Evolutionary conservation across 768 basidiomycete genomes (phyloP).

Genomic region (Dioszegia crocea): DNA sequence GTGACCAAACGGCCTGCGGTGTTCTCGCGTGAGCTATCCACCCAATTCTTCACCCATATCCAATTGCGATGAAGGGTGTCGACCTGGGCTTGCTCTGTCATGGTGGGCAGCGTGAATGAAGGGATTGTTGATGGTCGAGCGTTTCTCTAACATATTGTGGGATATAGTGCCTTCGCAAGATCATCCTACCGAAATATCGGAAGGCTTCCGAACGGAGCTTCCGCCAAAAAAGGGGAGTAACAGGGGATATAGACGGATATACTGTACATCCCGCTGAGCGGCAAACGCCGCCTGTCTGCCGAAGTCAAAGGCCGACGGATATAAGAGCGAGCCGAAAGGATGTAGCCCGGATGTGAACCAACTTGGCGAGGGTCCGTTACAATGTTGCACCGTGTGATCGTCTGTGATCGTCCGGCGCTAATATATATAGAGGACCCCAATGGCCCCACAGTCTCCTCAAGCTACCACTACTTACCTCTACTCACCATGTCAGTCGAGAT

Average conservation of each 20-base stretch:
- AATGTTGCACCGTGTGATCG: not conserved
- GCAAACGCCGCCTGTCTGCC: too few species aligned
- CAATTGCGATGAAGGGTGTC: slow-evolving; percentile 5
- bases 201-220: too few species aligned
- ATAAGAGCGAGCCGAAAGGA: not conserved
- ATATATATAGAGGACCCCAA: not conserved
- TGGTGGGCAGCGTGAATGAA: not conserved
- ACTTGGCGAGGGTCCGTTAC: too few species aligned
- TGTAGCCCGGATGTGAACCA: too few species aligned
- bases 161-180: not conserved
- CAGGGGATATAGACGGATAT: too few species aligned
- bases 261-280: too few species aligned
- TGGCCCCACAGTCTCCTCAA: not conserved
- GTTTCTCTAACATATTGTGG: too few species aligned
- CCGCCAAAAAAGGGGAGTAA: too few species aligned
- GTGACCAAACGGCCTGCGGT: slow-evolving; percentile 6
- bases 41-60: slow-evolving; percentile 11
- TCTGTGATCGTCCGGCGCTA: not conserved
- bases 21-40: not conserved
- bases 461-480: not conserved
- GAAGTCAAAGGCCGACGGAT: not conserved
- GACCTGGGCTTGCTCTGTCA: not conserved
- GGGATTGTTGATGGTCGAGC: too few species aligned
- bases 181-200: too few species aligned
- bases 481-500: not conserved